A percentile compares a stretch with the other conserved stretches of the same genome.
phyloP scores from a whole-genome alignment of 371 early-diverging fungal genomes.

The Mucor irregularis region DNA sequence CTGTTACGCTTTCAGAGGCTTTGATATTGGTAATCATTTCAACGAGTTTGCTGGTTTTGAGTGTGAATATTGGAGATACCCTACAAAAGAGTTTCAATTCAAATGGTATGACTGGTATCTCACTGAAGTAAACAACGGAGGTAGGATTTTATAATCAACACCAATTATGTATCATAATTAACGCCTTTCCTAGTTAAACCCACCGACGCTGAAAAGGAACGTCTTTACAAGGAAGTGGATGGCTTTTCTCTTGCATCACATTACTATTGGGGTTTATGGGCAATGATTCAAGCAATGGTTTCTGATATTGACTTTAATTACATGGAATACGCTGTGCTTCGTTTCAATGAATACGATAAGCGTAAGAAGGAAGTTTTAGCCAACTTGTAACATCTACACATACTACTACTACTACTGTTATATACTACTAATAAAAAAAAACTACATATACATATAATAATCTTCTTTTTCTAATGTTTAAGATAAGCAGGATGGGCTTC shows the following conservation, averaged over 20 bases:
- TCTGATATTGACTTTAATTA: constrained; percentile 95
- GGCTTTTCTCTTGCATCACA: constrained; percentile 88
- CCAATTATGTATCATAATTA: background rate
- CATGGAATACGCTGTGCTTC: constrained; percentile 82
- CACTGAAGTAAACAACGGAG: constrained; percentile 35
- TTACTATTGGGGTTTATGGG: constrained; percentile 94
- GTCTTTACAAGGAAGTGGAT: constrained; percentile 74
- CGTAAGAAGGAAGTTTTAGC: constrained; percentile 41
- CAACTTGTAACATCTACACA: background rate
- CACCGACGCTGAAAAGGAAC: constrained; percentile 55
- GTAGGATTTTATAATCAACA: too few species aligned
- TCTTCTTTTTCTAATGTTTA: constrained; percentile 8
- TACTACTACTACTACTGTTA: background rate
- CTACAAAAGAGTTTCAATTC: constrained; percentile 66
- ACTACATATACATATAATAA: background rate
- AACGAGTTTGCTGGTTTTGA: constrained; percentile 94
- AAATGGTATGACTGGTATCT: constrained; percentile 73
- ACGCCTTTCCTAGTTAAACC: constrained; percentile 20
- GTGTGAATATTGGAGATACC: constrained; percentile 89
- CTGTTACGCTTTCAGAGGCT: constrained; percentile 79
- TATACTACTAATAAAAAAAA: background rate
- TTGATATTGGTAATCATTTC: constrained; percentile 96
- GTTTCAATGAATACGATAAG: constrained; percentile 78
- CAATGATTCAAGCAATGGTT: constrained; percentile 81
- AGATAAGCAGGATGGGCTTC: constrained; percentile 38